These are phyloP conservation scores for Schizosaccharomyces pombe DNA, from an alignment of 805 yeast species.

Conservation along the genomic window DNA sequence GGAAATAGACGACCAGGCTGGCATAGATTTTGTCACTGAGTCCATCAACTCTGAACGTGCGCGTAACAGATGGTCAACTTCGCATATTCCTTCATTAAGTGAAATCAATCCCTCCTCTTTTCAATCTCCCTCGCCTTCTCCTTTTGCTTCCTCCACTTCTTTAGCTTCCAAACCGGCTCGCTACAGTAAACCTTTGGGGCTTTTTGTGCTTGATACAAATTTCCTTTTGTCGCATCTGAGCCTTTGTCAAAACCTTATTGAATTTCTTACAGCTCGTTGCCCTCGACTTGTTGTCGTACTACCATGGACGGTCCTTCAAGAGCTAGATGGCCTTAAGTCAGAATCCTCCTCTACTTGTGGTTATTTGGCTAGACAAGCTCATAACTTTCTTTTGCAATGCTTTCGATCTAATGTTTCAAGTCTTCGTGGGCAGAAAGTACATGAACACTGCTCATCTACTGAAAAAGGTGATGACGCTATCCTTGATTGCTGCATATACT, in stretches of 20 bases:
- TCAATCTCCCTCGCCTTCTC: no score
- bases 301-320: slow-evolving; percentile 48
- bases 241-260: slow-evolving; percentile 30
- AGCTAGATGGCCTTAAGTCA: slow-evolving; percentile 61
- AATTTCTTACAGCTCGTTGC: slow-evolving; percentile 19
- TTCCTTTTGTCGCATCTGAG: slow-evolving; percentile 47
- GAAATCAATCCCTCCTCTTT: not conserved
- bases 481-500: slow-evolving; percentile 58
- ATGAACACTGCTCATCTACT: slow-evolving; percentile 26
- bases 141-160: no score
- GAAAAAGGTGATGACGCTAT: slow-evolving; percentile 56
- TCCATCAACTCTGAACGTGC: not conserved
- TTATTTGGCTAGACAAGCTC: slow-evolving; percentile 43
- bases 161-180: no score
- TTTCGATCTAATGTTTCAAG: slow-evolving; percentile 29
- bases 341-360: slow-evolving; percentile 11
- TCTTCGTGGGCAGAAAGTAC: slow-evolving; percentile 40
- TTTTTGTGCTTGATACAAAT: slow-evolving; percentile 52
- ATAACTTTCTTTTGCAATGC: slow-evolving; percentile 46
- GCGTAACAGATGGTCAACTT: not conserved
- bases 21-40: not conserved
- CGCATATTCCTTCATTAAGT: not conserved
- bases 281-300: slow-evolving; percentile 30
- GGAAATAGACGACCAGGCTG: not conserved
- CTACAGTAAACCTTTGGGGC: not conserved